Percentiles rank a stretch among this genome's conserved stretches.
phyloP scores from a whole-genome alignment of 164 flowering plant species.

The Stephania yunnanensis region DNA sequence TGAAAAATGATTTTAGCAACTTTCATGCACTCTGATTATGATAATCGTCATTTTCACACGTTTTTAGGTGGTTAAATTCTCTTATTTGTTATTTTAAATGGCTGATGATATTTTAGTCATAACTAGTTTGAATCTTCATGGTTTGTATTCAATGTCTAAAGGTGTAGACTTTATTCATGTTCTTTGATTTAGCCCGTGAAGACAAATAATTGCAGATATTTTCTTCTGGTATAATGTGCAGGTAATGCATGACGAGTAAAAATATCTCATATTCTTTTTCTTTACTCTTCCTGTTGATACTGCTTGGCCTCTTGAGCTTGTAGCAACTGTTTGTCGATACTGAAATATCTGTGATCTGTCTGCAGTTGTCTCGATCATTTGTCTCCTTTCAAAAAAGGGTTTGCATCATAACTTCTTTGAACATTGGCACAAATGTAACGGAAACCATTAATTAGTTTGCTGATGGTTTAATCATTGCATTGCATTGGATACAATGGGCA shows the following conservation, averaged over 20 bases:
- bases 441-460: neutral
- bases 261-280: neutral
- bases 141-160: neutral
- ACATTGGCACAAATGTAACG: neutral
- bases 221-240: neutral
- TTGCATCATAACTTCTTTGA: no score
- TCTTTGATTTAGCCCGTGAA: neutral
- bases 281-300: neutral
- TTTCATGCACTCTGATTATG: neutral
- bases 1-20: neutral
- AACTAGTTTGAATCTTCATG: neutral
- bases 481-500: neutral
- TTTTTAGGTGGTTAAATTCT: neutral
- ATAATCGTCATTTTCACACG: no score
- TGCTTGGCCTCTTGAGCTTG: neutral
- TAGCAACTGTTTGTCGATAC: neutral
- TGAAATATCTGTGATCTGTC: neutral
- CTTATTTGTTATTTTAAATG: neutral
- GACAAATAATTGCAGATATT: neutral
- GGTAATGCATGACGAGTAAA: neutral
- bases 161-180: neutral
- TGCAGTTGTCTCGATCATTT: no score
- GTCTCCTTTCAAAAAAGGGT: no score
- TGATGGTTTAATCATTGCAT: neutral
- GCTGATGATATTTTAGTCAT: neutral